phyloP scores from a whole-genome alignment of 2,329 filamentous ascomycete species.

The Rhynchosporium graminicola region DNA sequence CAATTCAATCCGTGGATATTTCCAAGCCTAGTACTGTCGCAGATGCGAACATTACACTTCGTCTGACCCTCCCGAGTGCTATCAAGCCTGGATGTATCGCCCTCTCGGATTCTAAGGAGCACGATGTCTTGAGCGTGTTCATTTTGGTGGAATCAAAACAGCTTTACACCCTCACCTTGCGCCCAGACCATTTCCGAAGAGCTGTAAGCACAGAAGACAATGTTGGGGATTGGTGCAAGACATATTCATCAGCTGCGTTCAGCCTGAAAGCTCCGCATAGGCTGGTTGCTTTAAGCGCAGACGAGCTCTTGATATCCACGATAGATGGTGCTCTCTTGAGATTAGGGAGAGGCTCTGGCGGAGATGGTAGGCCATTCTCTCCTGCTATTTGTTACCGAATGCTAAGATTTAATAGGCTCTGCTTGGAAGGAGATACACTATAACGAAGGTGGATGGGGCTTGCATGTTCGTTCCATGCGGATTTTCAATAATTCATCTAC shows the following conservation, averaged over 20 bases:
- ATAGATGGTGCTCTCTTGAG: constrained; percentile 76
- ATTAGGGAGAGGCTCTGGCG: constrained; percentile 61
- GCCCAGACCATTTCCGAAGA: constrained; percentile 78
- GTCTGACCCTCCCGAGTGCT: constrained; percentile 72
- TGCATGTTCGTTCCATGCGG: constrained; percentile 65
- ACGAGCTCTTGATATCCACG: constrained; percentile 77
- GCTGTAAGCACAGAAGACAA: constrained; percentile 69
- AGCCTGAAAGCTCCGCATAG: constrained; percentile 78
- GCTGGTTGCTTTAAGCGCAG: constrained; percentile 70
- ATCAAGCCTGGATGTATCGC: constrained; percentile 79
- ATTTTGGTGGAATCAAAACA: constrained; percentile 77
- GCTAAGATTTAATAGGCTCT: constrained; percentile 33
- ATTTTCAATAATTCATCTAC: constrained; percentile 66
- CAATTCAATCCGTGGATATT: constrained; percentile 81
- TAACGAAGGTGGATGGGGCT: constrained; percentile 71
- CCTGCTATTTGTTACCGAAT: not conserved
- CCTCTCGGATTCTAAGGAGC: constrained; percentile 76
- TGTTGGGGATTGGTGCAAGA: constrained; percentile 75
- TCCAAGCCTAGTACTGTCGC: constrained; percentile 64
- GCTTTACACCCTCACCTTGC: constrained; percentile 80
- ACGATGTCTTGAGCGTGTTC: constrained; percentile 77
- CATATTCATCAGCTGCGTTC: constrained; percentile 72
- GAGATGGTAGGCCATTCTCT: constrained; percentile 46
- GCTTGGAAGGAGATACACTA: constrained; percentile 73
- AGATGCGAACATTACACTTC: constrained; percentile 74